A percentile compares a stretch with the other conserved stretches of the same genome.
These are phyloP conservation scores for Abrus precatorius DNA, from an alignment of 306 rosid species.

Conservation along the genomic window DNA sequence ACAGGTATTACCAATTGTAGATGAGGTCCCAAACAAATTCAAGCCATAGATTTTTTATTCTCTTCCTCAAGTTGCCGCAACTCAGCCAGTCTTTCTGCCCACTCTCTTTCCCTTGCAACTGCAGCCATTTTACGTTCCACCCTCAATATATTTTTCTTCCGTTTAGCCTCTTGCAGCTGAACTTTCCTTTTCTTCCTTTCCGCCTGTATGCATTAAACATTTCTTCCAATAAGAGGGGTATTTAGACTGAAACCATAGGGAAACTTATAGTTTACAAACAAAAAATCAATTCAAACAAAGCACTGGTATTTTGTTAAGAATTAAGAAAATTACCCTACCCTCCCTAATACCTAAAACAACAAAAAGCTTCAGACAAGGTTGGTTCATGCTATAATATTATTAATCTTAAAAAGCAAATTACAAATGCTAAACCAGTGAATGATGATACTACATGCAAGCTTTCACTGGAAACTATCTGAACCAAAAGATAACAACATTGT, in stretches of 20 bases:
- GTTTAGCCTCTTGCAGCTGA: slow-evolving; percentile 83
- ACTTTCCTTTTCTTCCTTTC: slow-evolving; percentile 82
- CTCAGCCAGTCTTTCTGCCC: slow-evolving; percentile 74
- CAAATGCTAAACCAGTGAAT: slow-evolving; percentile 4
- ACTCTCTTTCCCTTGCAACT: slow-evolving; percentile 88
- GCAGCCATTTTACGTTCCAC: slow-evolving; percentile 97
- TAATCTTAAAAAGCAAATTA: no score
- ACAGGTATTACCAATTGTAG: slow-evolving; percentile 12
- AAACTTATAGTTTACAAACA: neutral
- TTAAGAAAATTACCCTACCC: neutral
- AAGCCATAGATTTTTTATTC: slow-evolving; percentile 69
- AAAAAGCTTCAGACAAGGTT: no score
- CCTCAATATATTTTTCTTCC: slow-evolving; percentile 72
- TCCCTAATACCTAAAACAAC: no score
- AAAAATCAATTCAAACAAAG: neutral
- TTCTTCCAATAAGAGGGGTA: neutral
- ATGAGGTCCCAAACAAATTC: slow-evolving; percentile 36
- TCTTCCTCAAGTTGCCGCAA: slow-evolving; percentile 77
- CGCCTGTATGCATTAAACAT: slow-evolving; percentile 54
- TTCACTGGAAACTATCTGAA: neutral
- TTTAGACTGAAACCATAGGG: slow-evolving; percentile 4
- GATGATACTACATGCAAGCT: neutral
- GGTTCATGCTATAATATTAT: no score
- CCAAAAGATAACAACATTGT: neutral
- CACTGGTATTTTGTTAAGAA: slow-evolving; percentile 4